Evolutionary conservation across 1,284 basidiomycete genomes (phyloP).

Genomic region (Earliella scabrosa): DNA sequence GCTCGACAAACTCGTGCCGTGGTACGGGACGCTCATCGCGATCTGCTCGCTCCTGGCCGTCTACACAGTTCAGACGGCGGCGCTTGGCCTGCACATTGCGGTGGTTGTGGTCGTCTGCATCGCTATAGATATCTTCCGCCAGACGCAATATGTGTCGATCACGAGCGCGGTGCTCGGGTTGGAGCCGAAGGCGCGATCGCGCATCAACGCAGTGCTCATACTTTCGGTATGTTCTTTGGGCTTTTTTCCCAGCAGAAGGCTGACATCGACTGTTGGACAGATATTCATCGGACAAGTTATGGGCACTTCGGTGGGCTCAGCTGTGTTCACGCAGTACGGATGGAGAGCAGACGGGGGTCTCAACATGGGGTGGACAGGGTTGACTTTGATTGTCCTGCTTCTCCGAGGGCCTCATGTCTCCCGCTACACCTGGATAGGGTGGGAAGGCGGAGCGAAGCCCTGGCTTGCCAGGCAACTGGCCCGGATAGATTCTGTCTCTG

Average conservation of each 20-base stretch:
- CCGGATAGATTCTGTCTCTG: too few relatives aligned
- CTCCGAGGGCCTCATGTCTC: constrained; percentile 47
- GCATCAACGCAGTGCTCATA: constrained; percentile 55
- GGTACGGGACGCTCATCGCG: constrained; percentile 49
- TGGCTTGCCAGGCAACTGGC: constrained; percentile 6
- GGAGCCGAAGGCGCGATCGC: constrained; percentile 43
- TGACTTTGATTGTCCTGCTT: constrained; percentile 43
- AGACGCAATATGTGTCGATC: constrained; percentile 47
- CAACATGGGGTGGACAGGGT: constrained; percentile 49
- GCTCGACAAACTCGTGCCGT: constrained; percentile 54
- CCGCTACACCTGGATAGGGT: constrained; percentile 45
- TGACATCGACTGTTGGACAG: constrained; percentile 7
- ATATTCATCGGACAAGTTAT: constrained; percentile 51
- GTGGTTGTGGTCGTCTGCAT: constrained; percentile 49
- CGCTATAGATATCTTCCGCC: constrained; percentile 51
- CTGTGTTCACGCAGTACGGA: constrained; percentile 52
- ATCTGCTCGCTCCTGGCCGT: constrained; percentile 37
- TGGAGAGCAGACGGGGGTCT: constrained; percentile 55
- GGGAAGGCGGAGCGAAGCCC: constrained; percentile 36
- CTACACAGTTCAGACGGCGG: constrained; percentile 47
- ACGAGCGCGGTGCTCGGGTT: constrained; percentile 45
- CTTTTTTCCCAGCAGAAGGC: too few relatives aligned
- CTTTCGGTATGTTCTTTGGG: constrained; percentile 41
- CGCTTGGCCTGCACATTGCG: constrained; percentile 47
- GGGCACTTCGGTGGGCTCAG: constrained; percentile 56